Percentiles rank a stretch among this genome's conserved stretches.
Conservation (phyloP, 192 early-diverging fungal genomes). For the Linnemannia hyalina region DNA sequence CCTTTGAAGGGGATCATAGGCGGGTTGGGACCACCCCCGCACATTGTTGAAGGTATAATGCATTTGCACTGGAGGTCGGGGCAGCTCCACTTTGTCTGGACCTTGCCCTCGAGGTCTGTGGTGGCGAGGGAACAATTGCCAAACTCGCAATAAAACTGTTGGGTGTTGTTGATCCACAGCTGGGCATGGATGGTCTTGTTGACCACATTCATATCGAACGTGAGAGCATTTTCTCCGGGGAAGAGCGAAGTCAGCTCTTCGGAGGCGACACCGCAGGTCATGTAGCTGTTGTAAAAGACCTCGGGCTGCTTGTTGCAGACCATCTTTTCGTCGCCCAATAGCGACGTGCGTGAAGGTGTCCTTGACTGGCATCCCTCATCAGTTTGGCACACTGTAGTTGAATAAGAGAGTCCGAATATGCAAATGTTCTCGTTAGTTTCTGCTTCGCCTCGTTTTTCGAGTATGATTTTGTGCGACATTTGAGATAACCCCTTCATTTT, state of each 20-base stretch:
- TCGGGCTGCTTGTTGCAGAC: slow-evolving; percentile 67
- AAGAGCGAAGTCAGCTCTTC: slow-evolving; percentile 55
- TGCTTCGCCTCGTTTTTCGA: background rate
- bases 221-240: slow-evolving; percentile 54
- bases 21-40: slow-evolving; percentile 62
- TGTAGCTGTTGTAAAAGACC: slow-evolving; percentile 57
- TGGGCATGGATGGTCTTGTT: slow-evolving; percentile 45
- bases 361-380: slow-evolving; percentile 58
- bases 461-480: background rate
- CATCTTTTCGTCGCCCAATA: slow-evolving; percentile 48
- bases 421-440: background rate
- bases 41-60: slow-evolving; percentile 55
- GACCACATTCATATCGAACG: slow-evolving; percentile 51
- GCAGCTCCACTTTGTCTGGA: slow-evolving; percentile 59
- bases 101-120: slow-evolving; percentile 13
- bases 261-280: slow-evolving; percentile 58
- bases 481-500: background rate
- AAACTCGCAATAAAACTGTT: slow-evolving; percentile 67
- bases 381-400: slow-evolving; percentile 43
- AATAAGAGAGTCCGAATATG: background rate
- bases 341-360: slow-evolving; percentile 29
- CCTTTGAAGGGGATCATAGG: slow-evolving; percentile 55
- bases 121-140: slow-evolving; percentile 57
- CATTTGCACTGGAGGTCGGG: slow-evolving; percentile 61
- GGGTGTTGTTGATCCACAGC: slow-evolving; percentile 62